These are phyloP conservation scores for Puya raimondii DNA, from an alignment of 176 grass and related monocot species.

Conservation along the genomic window DNA sequence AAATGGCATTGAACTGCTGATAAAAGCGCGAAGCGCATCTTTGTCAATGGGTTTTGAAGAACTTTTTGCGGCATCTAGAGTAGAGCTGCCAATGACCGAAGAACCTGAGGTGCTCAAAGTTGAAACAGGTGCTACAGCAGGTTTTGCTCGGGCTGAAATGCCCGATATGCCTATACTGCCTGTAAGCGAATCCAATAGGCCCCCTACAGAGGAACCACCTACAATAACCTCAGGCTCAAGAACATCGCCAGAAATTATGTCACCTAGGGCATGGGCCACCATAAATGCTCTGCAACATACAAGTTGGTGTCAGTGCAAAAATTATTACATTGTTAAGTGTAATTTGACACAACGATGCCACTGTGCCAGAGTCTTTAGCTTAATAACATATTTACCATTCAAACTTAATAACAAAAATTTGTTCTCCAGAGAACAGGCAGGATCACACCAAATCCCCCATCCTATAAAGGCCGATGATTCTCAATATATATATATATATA, in stretches of 20 bases:
- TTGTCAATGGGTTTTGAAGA: conserved; percentile 70
- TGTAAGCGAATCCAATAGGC: conserved; percentile 87
- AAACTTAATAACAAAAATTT: no score
- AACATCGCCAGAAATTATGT: conserved; percentile 73
- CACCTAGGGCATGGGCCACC: conserved; percentile 76
- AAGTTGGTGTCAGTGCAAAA: neutral
- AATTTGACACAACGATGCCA: neutral
- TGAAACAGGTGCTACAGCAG: conserved; percentile 55
- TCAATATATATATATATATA: no score
- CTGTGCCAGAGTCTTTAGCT: neutral
- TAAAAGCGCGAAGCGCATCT: conserved; percentile 62
- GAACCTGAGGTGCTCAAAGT: conserved; percentile 40
- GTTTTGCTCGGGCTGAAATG: conserved; percentile 44
- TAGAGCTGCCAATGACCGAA: conserved; percentile 37
- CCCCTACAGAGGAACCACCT: conserved; percentile 62
- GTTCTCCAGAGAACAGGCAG: no score
- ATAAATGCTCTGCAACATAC: conserved; percentile 62
- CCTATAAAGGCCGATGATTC: no score
- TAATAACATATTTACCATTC: no score
- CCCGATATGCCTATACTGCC: conserved; percentile 89
- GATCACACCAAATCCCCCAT: no score
- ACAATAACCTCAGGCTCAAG: conserved; percentile 65
- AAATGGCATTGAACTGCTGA: conserved; percentile 87
- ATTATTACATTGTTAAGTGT: neutral
- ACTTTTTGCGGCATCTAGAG: conserved; percentile 56